Evolutionary conservation across 176 grass and related monocot species (phyloP).

Genomic region (Areca catechu): DNA sequence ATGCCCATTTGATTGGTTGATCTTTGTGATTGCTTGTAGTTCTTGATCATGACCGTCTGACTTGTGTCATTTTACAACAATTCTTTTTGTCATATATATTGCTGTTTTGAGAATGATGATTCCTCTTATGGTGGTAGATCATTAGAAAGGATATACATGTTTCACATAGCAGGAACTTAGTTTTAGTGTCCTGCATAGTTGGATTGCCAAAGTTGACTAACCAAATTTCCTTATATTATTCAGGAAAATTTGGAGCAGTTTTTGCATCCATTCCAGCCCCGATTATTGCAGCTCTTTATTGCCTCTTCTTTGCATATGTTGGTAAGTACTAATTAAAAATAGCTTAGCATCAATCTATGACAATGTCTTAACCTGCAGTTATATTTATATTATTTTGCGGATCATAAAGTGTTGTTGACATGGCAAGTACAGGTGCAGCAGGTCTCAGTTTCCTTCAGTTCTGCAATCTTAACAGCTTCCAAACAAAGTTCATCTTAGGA

Average conservation of each 20-base stretch:
- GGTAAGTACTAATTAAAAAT: constrained; percentile 35
- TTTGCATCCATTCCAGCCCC: constrained; percentile 85
- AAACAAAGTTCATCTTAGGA: constrained; percentile 89
- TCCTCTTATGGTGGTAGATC: no score
- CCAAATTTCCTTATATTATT: constrained; percentile 13
- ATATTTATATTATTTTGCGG: neutral
- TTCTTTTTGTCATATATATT: no score
- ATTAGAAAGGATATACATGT: no score
- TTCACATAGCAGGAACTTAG: no score
- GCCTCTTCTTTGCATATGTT: constrained; percentile 75
- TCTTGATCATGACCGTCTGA: no score
- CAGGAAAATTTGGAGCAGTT: constrained; percentile 92
- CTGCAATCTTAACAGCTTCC: constrained; percentile 88
- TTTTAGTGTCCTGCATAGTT: no score
- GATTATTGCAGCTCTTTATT: constrained; percentile 87
- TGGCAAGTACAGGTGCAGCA: constrained; percentile 35
- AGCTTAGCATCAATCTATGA: neutral
- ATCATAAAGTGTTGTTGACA: neutral
- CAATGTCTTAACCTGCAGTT: neutral
- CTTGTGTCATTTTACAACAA: no score
- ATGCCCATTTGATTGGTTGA: no score
- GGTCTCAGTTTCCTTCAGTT: constrained; percentile 84
- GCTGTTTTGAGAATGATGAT: no score
- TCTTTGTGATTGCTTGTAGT: no score
- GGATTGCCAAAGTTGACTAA: neutral